Evolutionary conservation across 495 filamentous ascomycete species (phyloP).

Genomic region (Neohortaea acidophila): DNA sequence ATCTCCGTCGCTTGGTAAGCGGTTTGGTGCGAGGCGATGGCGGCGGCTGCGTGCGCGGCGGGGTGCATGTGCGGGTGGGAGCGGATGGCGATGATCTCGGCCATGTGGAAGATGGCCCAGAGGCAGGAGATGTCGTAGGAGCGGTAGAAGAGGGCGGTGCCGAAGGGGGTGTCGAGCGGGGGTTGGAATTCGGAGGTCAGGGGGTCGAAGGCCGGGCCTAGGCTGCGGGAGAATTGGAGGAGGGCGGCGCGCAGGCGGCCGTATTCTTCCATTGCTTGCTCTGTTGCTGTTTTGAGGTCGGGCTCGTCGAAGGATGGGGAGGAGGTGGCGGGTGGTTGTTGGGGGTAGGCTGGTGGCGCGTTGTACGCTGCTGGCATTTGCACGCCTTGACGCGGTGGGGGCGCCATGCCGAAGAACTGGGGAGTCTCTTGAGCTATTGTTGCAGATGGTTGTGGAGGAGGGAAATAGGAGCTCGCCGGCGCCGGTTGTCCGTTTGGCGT

Average conservation of each 20-base stretch:
- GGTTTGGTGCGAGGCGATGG: conserved; percentile 54
- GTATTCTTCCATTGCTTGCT: conserved; percentile 67
- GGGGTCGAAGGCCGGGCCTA: conserved; percentile 65
- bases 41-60: conserved; percentile 70
- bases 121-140: conserved; percentile 73
- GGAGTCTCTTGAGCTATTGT: conserved; percentile 1
- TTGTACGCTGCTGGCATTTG: conserved; percentile 36
- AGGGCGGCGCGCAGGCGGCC: conserved; percentile 57
- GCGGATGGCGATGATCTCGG: conserved; percentile 59
- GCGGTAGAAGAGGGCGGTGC: conserved; percentile 64
- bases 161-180: conserved; percentile 59
- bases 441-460: conserved; percentile 6
- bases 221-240: conserved; percentile 42
- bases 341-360: background rate
- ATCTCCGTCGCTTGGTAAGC: conserved; percentile 54
- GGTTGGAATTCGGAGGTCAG: conserved; percentile 55
- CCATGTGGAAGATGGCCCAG: conserved; percentile 72
- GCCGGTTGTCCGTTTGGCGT: conserved; percentile 1
- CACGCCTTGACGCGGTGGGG: conserved; percentile 32
- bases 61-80: conserved; percentile 83
- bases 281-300: conserved; percentile 32
- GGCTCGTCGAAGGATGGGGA: conserved; percentile 2
- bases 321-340: conserved; percentile 4
- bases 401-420: conserved; percentile 50
- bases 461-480: background rate